Percentiles rank a stretch among this genome's conserved stretches.
Evolutionary conservation across 23 red algal species (phyloP).

Genomic region (Gracilaria vermiculophylla): DNA sequence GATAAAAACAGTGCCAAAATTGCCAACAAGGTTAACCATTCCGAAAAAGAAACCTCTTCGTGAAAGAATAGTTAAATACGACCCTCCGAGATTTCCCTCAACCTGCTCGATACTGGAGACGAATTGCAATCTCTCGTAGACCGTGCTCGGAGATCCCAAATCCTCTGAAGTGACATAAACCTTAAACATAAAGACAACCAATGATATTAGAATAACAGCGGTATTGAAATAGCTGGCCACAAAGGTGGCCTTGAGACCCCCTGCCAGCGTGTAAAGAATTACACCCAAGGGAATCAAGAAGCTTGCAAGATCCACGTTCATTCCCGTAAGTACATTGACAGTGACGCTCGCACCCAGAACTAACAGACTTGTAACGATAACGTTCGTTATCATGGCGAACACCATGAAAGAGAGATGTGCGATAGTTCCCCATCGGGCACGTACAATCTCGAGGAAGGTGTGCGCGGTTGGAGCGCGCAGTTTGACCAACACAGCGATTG

Average conservation of each 20-base stretch:
- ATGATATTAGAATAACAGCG: conserved; percentile 48
- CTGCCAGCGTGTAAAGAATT: conserved; percentile 87
- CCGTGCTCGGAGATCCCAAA: conserved; percentile 38
- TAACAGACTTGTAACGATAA: conserved; percentile 72
- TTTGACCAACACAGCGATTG: conserved; percentile 77
- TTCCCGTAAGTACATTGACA: conserved; percentile 71
- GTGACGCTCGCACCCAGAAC: conserved; percentile 64
- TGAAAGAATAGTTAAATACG: conserved; percentile 76
- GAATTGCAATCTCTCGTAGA: conserved; percentile 33
- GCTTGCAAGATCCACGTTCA: conserved; percentile 70
- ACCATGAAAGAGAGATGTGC: conserved; percentile 62
- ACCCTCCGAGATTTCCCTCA: conserved; percentile 66
- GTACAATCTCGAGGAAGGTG: conserved; percentile 84
- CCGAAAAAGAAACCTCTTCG: conserved; percentile 85
- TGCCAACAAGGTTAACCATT: conserved; percentile 78
- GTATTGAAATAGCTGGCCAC: conserved; percentile 83
- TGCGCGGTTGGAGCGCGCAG: conserved; percentile 73
- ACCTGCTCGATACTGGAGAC: conserved; percentile 44
- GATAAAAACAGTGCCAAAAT: conserved; percentile 83
- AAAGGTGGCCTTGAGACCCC: conserved; percentile 83
- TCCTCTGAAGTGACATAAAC: conserved; percentile 48
- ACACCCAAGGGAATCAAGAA: conserved; percentile 82
- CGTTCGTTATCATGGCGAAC: conserved; percentile 63
- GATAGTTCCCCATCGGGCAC: conserved; percentile 67
- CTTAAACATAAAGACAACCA: conserved; percentile 60